These are phyloP conservation scores for Collybiopsis luxurians DNA, from an alignment of 768 basidiomycete genomes.

Conservation along the genomic window DNA sequence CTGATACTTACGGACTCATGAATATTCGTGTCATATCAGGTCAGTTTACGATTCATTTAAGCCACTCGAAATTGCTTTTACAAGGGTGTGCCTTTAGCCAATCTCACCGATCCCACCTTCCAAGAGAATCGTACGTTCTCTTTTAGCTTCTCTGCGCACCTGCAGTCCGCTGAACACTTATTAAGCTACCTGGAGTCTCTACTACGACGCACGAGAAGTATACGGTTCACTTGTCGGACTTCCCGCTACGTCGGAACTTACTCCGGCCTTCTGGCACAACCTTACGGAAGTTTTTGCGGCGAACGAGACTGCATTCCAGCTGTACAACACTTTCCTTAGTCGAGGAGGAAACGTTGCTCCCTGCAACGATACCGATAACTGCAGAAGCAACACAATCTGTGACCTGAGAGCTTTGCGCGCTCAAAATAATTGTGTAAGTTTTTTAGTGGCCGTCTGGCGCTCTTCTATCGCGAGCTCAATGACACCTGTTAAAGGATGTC, in stretches of 20 bases:
- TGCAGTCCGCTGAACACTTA: slow-evolving; percentile 1
- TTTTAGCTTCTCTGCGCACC: neutral
- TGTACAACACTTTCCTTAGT: slow-evolving; percentile 38
- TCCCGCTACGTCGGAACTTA: slow-evolving; percentile 20
- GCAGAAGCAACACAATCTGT: slow-evolving; percentile 41
- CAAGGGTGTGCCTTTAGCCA: slow-evolving; percentile 18
- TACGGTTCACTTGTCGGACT: slow-evolving; percentile 29
- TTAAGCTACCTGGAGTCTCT: slow-evolving; percentile 28
- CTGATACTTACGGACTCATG: slow-evolving; percentile 39
- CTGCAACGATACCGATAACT: slow-evolving; percentile 33
- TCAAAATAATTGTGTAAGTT: slow-evolving; percentile 41
- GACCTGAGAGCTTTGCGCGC: slow-evolving; percentile 39
- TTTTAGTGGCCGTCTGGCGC: no score
- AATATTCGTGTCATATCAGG: slow-evolving; percentile 30
- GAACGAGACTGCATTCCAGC: slow-evolving; percentile 28
- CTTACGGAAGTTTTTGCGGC: slow-evolving; percentile 30
- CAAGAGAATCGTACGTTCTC: slow-evolving; percentile 19
- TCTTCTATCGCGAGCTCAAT: neutral
- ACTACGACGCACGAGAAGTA: slow-evolving; percentile 33
- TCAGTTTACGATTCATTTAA: no score
- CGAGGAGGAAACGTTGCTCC: slow-evolving; percentile 31
- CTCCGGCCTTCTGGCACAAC: slow-evolving; percentile 38
- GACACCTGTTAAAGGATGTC: neutral
- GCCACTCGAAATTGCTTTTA: no score
- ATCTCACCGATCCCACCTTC: slow-evolving; percentile 24